phyloP scores from a whole-genome alignment of 306 rosid genomes.

The Hippophae gyantsensis region DNA sequence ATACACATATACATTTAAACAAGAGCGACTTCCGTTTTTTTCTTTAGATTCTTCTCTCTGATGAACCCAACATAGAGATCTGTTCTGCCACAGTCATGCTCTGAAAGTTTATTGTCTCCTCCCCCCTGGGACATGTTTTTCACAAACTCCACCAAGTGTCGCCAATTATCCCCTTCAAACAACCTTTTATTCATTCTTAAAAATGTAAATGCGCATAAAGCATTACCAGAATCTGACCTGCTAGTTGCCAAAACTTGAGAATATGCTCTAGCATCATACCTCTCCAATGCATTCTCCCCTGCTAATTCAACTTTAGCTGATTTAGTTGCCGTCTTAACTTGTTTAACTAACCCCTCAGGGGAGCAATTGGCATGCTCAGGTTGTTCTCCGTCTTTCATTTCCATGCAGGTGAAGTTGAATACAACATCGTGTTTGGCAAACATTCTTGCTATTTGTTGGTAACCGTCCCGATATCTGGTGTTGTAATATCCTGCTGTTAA shows the following conservation, averaged over 20 bases:
- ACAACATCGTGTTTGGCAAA: constrained; percentile 52
- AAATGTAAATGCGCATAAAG: constrained; percentile 67
- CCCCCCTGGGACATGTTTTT: constrained; percentile 66
- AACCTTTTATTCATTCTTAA: constrained; percentile 74
- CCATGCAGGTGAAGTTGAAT: constrained; percentile 90
- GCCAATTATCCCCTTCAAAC: constrained; percentile 70
- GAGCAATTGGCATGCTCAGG: constrained; percentile 59
- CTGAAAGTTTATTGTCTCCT: constrained; percentile 30
- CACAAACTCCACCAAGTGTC: constrained; percentile 62
- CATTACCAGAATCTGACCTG: constrained; percentile 54
- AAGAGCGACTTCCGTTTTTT: constrained; percentile 35
- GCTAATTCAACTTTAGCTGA: constrained; percentile 61
- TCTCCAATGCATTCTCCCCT: constrained; percentile 88
- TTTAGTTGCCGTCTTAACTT: constrained; percentile 60
- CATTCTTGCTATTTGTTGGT: constrained; percentile 54
- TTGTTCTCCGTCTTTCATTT: constrained; percentile 77
- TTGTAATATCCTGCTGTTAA: constrained; percentile 86
- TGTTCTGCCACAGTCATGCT: constrained; percentile 39
- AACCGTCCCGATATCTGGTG: constrained; percentile 55
- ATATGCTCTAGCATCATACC: constrained; percentile 68
- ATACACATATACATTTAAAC: constrained; percentile 26
- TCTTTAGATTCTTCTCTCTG: constrained; percentile 23
- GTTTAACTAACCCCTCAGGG: constrained; percentile 74
- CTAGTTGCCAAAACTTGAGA: constrained; percentile 61
- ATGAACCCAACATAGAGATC: constrained; percentile 65